phyloP scores from a whole-genome alignment of 805 yeast genomes.

The Zygoascus flipseniorum region DNA sequence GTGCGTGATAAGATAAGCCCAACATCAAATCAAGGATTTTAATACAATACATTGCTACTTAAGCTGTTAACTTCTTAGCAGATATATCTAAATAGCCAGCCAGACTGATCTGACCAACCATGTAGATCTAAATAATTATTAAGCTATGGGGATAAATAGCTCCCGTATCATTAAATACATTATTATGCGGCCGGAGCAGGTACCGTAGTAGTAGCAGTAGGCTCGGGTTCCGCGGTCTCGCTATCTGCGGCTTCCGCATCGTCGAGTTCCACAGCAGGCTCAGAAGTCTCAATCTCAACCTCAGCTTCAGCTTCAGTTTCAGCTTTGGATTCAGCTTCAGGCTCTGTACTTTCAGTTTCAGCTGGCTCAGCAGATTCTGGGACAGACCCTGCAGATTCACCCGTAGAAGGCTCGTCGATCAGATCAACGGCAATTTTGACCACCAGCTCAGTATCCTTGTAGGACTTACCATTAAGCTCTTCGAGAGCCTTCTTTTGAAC shows the following conservation, averaged over 20 bases:
- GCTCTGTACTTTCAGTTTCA: slow-evolving; percentile 3
- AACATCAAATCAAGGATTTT: too few relatives aligned
- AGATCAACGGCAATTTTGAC: slow-evolving; percentile 71
- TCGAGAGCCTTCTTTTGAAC: slow-evolving; percentile 63
- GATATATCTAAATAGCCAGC: not conserved
- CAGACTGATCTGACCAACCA: not conserved
- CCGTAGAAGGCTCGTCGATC: slow-evolving; percentile 1
- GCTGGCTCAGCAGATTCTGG: not conserved
- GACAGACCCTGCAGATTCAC: not conserved
- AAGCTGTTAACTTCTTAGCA: not conserved
- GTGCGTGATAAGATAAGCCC: too few relatives aligned
- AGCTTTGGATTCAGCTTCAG: not conserved
- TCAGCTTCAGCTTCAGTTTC: slow-evolving; percentile 5
- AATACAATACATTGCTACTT: not conserved
- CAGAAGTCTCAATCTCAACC: not conserved
- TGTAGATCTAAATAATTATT: not conserved
- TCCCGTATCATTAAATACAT: not conserved
- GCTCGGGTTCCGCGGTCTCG: slow-evolving; percentile 6
- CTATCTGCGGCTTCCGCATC: not conserved
- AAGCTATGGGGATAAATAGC: not conserved
- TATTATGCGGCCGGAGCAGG: not conserved
- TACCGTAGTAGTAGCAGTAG: slow-evolving; percentile 1
- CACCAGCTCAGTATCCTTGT: slow-evolving; percentile 56
- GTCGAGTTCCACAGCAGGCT: not conserved
- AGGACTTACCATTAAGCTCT: slow-evolving; percentile 54